Conservation (phyloP, 768 basidiomycete genomes). For the Boletus fagicola region DNA sequence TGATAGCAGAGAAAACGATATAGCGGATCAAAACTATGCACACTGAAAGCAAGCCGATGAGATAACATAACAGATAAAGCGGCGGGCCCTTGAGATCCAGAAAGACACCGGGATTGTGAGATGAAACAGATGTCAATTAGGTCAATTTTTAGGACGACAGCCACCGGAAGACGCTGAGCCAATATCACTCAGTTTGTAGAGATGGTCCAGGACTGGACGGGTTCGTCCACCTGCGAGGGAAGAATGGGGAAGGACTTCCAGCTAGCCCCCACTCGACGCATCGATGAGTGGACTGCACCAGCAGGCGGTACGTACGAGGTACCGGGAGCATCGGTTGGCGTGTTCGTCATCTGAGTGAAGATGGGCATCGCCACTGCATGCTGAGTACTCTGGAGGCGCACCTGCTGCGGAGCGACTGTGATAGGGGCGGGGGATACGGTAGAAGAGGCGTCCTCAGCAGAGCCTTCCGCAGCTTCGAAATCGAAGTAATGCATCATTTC, state of each 20-base stretch:
- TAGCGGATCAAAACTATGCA: slow-evolving; percentile 20
- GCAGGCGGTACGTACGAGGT: slow-evolving; percentile 51
- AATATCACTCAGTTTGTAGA: slow-evolving; percentile 3
- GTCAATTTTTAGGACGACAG: background rate
- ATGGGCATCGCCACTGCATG: slow-evolving; percentile 21
- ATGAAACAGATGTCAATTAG: slow-evolving; percentile 15
- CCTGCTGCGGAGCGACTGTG: slow-evolving; percentile 25
- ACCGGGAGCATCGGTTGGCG: background rate
- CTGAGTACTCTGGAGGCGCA: slow-evolving; percentile 18
- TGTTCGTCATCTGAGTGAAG: slow-evolving; percentile 30
- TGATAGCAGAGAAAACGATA: slow-evolving; percentile 16
- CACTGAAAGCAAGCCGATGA: slow-evolving; percentile 23
- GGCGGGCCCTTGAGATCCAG: slow-evolving; percentile 6
- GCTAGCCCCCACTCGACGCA: slow-evolving; percentile 53
- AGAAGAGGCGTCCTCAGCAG: slow-evolving; percentile 4
- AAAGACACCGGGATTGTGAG: slow-evolving; percentile 1
- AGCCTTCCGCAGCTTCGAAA: slow-evolving; percentile 27
- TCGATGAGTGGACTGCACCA: slow-evolving; percentile 49
- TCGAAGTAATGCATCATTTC: slow-evolving; percentile 42
- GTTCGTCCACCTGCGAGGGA: slow-evolving; percentile 32
- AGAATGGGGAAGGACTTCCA: slow-evolving; percentile 39
- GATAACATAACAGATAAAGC: slow-evolving; percentile 10
- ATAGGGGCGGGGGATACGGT: background rate
- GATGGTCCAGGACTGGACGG: slow-evolving; percentile 30
- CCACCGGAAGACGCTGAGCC: background rate